A percentile compares a stretch with the other conserved stretches of the same genome.
Evolutionary conservation across 2,329 filamentous ascomycete genomes (phyloP).

Genomic region (Aspergillus transmontanensis): DNA sequence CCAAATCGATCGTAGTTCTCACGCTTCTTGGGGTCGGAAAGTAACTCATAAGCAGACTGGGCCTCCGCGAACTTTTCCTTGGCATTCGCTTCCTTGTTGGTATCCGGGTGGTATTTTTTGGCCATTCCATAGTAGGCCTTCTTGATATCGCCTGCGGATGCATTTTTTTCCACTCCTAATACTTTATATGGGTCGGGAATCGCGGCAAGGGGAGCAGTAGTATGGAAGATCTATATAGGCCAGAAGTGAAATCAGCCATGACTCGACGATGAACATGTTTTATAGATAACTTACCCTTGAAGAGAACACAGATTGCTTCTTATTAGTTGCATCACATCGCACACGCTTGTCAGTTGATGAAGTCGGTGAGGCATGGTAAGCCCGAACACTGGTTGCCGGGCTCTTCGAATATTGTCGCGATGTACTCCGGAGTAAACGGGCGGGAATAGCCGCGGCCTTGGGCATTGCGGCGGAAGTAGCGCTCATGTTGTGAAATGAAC

Average conservation of each 20-base stretch:
- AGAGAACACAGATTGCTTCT: conserved; percentile 26
- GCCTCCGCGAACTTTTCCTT: conserved; percentile 95
- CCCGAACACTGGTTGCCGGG: conserved; percentile 29
- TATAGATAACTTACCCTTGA: conserved; percentile 33
- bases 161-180: conserved; percentile 79
- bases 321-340: conserved; percentile 28
- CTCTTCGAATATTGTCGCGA: conserved; percentile 44
- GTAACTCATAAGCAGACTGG: conserved; percentile 88
- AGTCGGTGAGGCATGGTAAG: conserved; percentile 36
- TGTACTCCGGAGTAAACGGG: conserved; percentile 42
- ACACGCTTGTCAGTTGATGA: conserved; percentile 29
- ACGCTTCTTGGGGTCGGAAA: conserved; percentile 91
- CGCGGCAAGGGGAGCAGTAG: conserved; percentile 60
- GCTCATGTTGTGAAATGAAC: conserved; percentile 39
- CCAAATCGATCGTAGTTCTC: conserved; percentile 91
- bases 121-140: conserved; percentile 97
- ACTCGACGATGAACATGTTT: not conserved
- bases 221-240: conserved; percentile 45
- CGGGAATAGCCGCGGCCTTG: conserved; percentile 45
- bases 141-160: conserved; percentile 88
- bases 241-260: conserved; percentile 11
- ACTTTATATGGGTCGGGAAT: conserved; percentile 84
- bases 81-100: conserved; percentile 90
- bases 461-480: conserved; percentile 43
- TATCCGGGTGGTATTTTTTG: conserved; percentile 97